Percentiles rank a stretch among this genome's conserved stretches.
These are phyloP conservation scores for Rhizopus stolonifer DNA, from an alignment of 371 early-diverging fungal species.

Conservation along the genomic window DNA sequence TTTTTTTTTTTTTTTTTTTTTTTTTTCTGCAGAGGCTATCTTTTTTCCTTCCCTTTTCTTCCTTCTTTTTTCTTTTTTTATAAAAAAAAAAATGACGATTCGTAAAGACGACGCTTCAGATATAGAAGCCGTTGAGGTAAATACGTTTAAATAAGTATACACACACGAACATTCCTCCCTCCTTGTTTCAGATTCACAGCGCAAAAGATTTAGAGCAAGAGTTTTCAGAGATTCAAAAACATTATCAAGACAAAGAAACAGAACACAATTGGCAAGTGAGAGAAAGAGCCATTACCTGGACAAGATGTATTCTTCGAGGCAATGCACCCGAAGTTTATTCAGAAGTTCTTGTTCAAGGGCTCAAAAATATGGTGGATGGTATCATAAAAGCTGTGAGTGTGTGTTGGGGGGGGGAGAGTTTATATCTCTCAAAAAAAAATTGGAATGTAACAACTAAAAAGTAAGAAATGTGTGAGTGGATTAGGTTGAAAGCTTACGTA, in stretches of 20 bases:
- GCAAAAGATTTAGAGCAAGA: constrained; percentile 31
- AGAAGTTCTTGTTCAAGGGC: constrained; percentile 29
- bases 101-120: constrained; percentile 16
- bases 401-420: too few relatives aligned
- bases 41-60: background rate
- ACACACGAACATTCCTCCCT: background rate
- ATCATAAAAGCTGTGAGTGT: constrained; percentile 45
- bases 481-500: constrained; percentile 50
- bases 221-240: constrained; percentile 18
- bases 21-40: background rate
- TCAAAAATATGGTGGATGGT: constrained; percentile 47
- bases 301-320: constrained; percentile 38
- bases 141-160: background rate
- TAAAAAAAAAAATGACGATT: constrained; percentile 15
- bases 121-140: background rate
- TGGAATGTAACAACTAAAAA: background rate
- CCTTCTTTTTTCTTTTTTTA: constrained; percentile 3
- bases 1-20: background rate
- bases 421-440: background rate
- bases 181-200: constrained; percentile 23
- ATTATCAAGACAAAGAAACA: constrained; percentile 32
- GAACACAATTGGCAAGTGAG: constrained; percentile 41
- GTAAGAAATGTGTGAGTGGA: background rate
- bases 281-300: constrained; percentile 23
- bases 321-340: constrained; percentile 39